Evolutionary conservation across 805 yeast genomes (phyloP), one percentile per base, ranked within the genome.

Genomic region (Kodamaea laetipori): DNA sequence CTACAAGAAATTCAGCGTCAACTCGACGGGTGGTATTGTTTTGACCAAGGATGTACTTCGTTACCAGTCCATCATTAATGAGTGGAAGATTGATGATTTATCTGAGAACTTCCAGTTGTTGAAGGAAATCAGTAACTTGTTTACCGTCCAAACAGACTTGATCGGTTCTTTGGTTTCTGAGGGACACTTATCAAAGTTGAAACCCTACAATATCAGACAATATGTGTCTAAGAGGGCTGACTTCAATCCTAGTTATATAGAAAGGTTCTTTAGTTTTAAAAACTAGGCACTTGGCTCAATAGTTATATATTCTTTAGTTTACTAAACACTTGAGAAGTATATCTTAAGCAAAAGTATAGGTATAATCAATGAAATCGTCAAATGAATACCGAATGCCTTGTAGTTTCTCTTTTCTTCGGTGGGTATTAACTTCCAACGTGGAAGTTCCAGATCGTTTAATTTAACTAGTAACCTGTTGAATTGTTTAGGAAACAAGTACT

Each of bases 31-130:
- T 41, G 96, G 96, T 23, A 73, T 84, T 47, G 79, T 85, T 10
- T 76, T 88, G 10, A 86, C 95, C 0, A 86, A 84, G 54, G 97
- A 90, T 63, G 81, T 86, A 6, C 84, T 86, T 28, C 78, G 86
- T 36, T 87, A 84, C 56, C 92, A 88, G 60, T 71, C 77, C 11
- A 71, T 78, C 10, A 74, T 86, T 33, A 88, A 82, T 43, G 73
- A 73, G 33, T 88, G 94, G 92, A 67, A 71, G 6, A 71, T 85
- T 11, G 73, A 75, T 2, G 81, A 77, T 32, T 64, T 87, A 21
- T 67, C 81, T 3, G 86, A 81, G 25, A 75, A 76, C 45, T 84
- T 86, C 65, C 80, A 80, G 39, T 74, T 88, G 9, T 66, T 90
- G 49, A 78, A 89, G 58, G 96, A 90, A 52, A 77, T 90, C 48